Conservation (phyloP, 2,329 filamentous ascomycete species). For the Claviceps sp. region DNA sequence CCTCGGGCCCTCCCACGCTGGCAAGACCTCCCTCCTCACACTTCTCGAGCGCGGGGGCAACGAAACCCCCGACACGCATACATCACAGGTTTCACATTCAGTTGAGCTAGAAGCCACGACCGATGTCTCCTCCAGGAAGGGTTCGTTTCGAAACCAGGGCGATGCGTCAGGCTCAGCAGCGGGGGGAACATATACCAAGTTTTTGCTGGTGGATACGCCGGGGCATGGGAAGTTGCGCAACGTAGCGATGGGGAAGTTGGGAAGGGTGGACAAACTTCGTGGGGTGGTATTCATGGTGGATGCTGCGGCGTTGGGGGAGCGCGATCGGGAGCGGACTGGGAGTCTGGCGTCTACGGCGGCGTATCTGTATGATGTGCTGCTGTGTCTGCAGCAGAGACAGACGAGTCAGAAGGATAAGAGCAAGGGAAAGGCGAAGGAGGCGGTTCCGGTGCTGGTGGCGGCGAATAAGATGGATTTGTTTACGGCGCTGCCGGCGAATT, state of each 20-base stretch:
- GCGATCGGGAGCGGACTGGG: constrained; percentile 22
- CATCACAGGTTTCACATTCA: constrained; percentile 34
- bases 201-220: constrained; percentile 76
- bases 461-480: constrained; percentile 96
- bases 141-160: constrained; percentile 43
- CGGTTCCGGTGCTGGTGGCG: constrained; percentile 64
- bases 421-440: constrained; percentile 19
- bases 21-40: constrained; percentile 82
- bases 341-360: constrained; percentile 58
- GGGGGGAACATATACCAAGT: constrained; percentile 46
- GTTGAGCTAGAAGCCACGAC: constrained; percentile 43
- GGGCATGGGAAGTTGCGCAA: constrained; percentile 89
- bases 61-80: constrained; percentile 35
- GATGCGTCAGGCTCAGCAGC: constrained; percentile 21
- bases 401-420: constrained; percentile 30
- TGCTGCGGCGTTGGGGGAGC: constrained; percentile 51
- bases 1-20: constrained; percentile 65
- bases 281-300: constrained; percentile 86
- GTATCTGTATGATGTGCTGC: constrained; percentile 82
- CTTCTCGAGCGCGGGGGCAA: constrained; percentile 45
- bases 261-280: constrained; percentile 36
- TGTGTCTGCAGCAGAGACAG: constrained; percentile 64
- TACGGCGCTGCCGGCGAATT: constrained; percentile 67
- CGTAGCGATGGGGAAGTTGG: constrained; percentile 43
- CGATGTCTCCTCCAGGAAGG: constrained; percentile 23